Evolutionary conservation across 2,329 filamentous ascomycete species (phyloP).

Genomic region (Fusarium phyllophilum): DNA sequence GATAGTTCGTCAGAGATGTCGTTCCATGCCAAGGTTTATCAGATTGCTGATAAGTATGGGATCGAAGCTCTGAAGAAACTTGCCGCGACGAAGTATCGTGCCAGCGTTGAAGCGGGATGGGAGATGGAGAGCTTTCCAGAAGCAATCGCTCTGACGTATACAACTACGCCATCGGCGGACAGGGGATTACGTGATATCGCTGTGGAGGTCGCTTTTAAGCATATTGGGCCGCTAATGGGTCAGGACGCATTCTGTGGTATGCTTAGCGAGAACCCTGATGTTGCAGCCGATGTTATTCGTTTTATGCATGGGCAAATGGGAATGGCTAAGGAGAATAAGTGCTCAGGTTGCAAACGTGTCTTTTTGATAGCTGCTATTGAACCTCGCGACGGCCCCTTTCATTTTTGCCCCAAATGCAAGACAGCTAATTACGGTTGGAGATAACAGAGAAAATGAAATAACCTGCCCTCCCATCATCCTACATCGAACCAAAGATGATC

Average conservation of each 20-base stretch:
- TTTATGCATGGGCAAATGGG: rapidly evolving
- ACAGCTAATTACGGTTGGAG: too few species aligned
- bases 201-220: rapidly evolving
- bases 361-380: too few species aligned
- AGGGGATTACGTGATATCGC: background rate
- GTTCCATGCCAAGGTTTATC: background rate
- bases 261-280: rapidly evolving
- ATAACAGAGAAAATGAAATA: too few species aligned
- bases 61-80: background rate
- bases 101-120: background rate
- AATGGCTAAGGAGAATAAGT: background rate
- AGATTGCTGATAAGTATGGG: background rate
- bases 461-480: too few species aligned
- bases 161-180: rapidly evolving
- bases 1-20: rapidly evolving
- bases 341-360: rapidly evolving
- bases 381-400: too few species aligned
- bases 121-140: rapidly evolving
- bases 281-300: rapidly evolving
- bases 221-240: rapidly evolving
- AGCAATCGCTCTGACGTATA: background rate
- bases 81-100: rapidly evolving
- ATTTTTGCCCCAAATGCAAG: too few species aligned
- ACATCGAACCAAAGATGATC: too few species aligned
- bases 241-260: rapidly evolving